Base-by-base conservation (phyloP, 495 filamentous ascomycete species). In the Chaetomidium leptoderma region DNA sequence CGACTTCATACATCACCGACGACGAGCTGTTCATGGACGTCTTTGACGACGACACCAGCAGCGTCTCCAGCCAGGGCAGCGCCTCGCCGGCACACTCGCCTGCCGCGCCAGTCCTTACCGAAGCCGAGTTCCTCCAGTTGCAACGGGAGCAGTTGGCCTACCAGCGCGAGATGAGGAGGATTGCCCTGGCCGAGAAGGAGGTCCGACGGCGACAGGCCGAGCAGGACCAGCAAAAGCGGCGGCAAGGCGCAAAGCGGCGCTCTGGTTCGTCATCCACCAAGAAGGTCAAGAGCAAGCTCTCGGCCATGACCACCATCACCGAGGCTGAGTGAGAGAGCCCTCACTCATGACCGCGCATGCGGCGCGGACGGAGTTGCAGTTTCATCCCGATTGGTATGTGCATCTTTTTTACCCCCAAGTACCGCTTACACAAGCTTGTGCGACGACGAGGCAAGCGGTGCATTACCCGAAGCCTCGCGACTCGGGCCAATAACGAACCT, bases 171-270 rank as follows among this genome's bases (percentile, higher is more conserved):
- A 66, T 72, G 48, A 61, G 74, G 60, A 67, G 70, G 55, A 61
- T 74, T 63, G 55, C 76, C 3, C 59, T 76, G 36, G 66, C 29
- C 64, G 76, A 79, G 72, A 78, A 79, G 72, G 76, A 79, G 73
- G 67, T 65, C 37, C 64, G 74, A 4, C 61, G 67, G 58, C 66
- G 66, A 45, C 58, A 66, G 52, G 70, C 71, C 64, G 66, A 67
- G 53, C 58, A 62, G 68, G 40, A 61, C 61, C 60, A 68, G 66
- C 62, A 55, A 47, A 48, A 35, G 24, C 44, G 55, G 11, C 55
- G 33, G 14, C 35, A 23, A 8, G 55, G 30, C 2, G 13, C 14
- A 23, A 53, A 53, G 49, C 48, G 48, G 4, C 57, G 67, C 51
- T 62, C 66, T 5, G 60, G 57, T 27, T 58, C 56, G 35, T 16